Base-by-base conservation (phyloP, 108 stramenopile genomes). In the Aurantiochytrium sp. region DNA sequence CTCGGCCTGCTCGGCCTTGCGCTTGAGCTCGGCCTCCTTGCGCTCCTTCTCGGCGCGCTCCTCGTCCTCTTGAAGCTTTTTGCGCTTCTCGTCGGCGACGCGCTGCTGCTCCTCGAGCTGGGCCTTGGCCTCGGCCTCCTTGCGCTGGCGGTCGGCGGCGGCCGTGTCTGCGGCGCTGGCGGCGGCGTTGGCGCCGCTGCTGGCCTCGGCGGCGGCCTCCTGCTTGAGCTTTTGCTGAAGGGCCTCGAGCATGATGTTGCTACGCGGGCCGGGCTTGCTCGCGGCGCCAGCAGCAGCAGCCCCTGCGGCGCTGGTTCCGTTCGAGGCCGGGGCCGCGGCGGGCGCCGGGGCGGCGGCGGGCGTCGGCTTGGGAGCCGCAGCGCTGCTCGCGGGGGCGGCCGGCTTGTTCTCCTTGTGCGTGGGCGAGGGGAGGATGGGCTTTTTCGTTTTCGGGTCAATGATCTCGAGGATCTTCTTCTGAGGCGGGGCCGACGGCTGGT, bases 41-140 rank as follows among this genome's bases (percentile, higher is more conserved):
- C 69, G 69, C 69, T 81, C 24, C 42, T 48, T 41, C 69, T 81
- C 69, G 37, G 69, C 69, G 22, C 30, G 69, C 69, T 81, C 69
- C 37, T 81, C 42, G 24, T 81, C 69, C 69, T 81, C 69, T 48
- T 81, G 69, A n/a, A 81, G 69, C 69, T 81, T 81, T 48, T 81
- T 81, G 42, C 45, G 37, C 30, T 81, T 81, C 2, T 81, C 69
- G 42, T 81, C 69, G 24, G 69, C 69, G 30, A 81, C 42, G 30
- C 69, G 69, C 2, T 81, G 69, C 69, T 81, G 69, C 69, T 81
- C 69, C 45, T 81, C 69, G 12, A 81, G 69, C 45, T 81, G 69
- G 30, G 69, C 69, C 69, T 81, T 81, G 45, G 69, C 69, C 37
- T 81, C 69, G 30, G 69, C 69, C 69, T 81, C 69, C 69, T 81